A percentile compares a stretch with the other conserved stretches of the same genome.
phyloP scores from a whole-genome alignment of 768 basidiomycete species.

The Gautieria morchelliformis region DNA sequence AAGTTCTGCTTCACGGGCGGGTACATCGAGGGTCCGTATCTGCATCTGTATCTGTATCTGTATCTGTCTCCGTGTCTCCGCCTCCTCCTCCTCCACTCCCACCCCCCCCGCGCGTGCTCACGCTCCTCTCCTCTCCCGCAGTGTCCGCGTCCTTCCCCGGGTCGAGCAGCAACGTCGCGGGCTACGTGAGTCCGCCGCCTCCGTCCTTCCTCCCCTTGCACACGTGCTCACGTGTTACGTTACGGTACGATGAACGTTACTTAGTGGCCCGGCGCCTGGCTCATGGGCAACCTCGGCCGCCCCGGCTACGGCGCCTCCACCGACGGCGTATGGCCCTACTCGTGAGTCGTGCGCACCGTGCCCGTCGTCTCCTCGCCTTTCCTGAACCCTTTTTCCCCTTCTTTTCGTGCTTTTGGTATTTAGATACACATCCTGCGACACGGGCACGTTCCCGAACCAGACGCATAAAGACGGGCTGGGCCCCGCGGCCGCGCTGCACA shows the following conservation, averaged over 20 bases:
- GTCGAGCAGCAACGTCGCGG: slow-evolving; percentile 37
- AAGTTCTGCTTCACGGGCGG: slow-evolving; percentile 54
- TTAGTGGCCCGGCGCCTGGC: slow-evolving; percentile 83
- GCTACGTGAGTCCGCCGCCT: slow-evolving; percentile 35
- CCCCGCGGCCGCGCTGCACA: slow-evolving; percentile 53
- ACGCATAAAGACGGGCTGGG: slow-evolving; percentile 22
- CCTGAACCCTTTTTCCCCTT: too few relatives aligned
- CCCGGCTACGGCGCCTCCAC: slow-evolving; percentile 74
- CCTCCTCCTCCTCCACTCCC: too few relatives aligned
- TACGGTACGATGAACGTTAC: too few relatives aligned
- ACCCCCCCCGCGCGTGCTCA: too few relatives aligned
- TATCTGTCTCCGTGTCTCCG: too few relatives aligned
- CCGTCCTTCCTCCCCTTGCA: background rate
- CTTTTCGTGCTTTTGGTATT: too few relatives aligned
- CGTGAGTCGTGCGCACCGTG: too few relatives aligned
- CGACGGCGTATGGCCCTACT: slow-evolving; percentile 80
- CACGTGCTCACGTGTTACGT: background rate
- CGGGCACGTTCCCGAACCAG: slow-evolving; percentile 49
- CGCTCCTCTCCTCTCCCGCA: background rate
- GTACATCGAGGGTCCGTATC: slow-evolving; percentile 51
- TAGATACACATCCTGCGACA: slow-evolving; percentile 48
- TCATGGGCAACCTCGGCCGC: slow-evolving; percentile 79
- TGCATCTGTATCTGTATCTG: too few relatives aligned
- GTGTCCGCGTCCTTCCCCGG: slow-evolving; percentile 52
- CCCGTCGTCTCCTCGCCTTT: too few relatives aligned